These are phyloP conservation scores for Macrolepiota dolichaula DNA, from an alignment of 768 basidiomycete species.

Conservation along the genomic window DNA sequence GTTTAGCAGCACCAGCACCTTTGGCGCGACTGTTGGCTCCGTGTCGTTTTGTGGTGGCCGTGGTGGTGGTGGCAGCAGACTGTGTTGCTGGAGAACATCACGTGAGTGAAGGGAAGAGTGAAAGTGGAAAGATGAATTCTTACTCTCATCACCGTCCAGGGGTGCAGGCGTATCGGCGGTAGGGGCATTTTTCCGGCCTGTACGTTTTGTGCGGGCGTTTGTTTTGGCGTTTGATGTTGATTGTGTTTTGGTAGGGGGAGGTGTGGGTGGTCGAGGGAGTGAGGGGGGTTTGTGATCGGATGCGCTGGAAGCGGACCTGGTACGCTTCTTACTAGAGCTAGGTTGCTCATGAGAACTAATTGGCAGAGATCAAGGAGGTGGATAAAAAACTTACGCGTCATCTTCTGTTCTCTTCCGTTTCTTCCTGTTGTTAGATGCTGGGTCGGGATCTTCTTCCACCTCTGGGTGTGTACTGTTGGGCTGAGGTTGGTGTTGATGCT, in stretches of 20 bases:
- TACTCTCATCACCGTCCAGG: conserved; percentile 66
- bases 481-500: conserved; percentile 24
- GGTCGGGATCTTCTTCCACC: conserved; percentile 48
- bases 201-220: conserved; percentile 39
- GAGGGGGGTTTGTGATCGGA: conserved; percentile 53
- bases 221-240: conserved; percentile 29
- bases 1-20: conserved; percentile 37
- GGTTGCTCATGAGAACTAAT: conserved; percentile 28
- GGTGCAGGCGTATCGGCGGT: conserved; percentile 28
- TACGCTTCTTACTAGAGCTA: conserved; percentile 58
- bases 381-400: conserved; percentile 51
- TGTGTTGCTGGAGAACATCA: conserved; percentile 13
- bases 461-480: conserved; percentile 34
- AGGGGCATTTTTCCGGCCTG: conserved; percentile 35
- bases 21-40: conserved; percentile 35
- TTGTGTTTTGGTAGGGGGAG: conserved; percentile 24
- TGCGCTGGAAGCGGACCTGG: conserved; percentile 68
- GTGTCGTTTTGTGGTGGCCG: conserved; percentile 29
- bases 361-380: neutral
- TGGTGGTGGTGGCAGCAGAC: conserved; percentile 18
- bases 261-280: conserved; percentile 29
- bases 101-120: conserved; percentile 1
- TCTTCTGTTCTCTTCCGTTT: conserved; percentile 79
- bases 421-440: conserved; percentile 39
- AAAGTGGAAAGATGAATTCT: conserved; percentile 15